phyloP scores from a whole-genome alignment of 1,284 basidiomycete genomes.

The Leccinum huronense region DNA sequence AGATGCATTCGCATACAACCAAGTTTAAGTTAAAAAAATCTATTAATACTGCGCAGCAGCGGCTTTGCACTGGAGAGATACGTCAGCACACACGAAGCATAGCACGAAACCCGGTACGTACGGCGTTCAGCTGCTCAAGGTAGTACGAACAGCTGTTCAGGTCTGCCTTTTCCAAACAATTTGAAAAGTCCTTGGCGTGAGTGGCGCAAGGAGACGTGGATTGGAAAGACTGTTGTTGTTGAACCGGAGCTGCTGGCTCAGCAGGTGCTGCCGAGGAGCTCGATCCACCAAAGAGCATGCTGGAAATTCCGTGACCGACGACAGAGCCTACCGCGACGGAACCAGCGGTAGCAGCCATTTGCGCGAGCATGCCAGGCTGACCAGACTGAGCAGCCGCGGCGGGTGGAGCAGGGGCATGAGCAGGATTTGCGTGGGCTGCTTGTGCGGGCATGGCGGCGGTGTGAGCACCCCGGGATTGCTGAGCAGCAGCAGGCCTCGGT shows the following conservation, averaged over 20 bases:
- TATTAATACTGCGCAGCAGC: constrained; percentile 65
- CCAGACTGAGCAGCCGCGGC: constrained; percentile 29
- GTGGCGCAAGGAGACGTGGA: constrained; percentile 56
- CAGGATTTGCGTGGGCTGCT: constrained; percentile 43
- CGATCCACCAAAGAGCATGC: constrained; percentile 77
- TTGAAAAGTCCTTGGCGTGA: constrained; percentile 78
- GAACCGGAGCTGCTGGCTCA: constrained; percentile 43
- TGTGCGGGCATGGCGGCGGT: constrained; percentile 32
- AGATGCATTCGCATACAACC: constrained; percentile 8
- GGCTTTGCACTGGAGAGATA: constrained; percentile 61
- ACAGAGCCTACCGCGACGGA: constrained; percentile 83
- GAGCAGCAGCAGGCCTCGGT: constrained; percentile 44
- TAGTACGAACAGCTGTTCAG: constrained; percentile 77
- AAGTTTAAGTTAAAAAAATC: constrained; percentile 7
- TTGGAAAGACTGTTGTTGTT: constrained; percentile 40
- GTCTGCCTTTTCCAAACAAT: constrained; percentile 76
- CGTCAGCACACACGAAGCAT: constrained; percentile 11
- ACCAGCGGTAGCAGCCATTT: constrained; percentile 89
- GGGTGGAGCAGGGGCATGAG: constrained; percentile 43
- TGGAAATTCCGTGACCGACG: constrained; percentile 80
- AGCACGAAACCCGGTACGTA: constrained; percentile 39
- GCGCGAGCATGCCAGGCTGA: constrained; percentile 66
- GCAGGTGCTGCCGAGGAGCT: constrained; percentile 42
- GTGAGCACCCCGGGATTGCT: constrained; percentile 35
- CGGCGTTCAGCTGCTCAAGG: constrained; percentile 80